Base-by-base conservation (phyloP, 208 protist species). In the Wallacemonas sp. region DNA sequence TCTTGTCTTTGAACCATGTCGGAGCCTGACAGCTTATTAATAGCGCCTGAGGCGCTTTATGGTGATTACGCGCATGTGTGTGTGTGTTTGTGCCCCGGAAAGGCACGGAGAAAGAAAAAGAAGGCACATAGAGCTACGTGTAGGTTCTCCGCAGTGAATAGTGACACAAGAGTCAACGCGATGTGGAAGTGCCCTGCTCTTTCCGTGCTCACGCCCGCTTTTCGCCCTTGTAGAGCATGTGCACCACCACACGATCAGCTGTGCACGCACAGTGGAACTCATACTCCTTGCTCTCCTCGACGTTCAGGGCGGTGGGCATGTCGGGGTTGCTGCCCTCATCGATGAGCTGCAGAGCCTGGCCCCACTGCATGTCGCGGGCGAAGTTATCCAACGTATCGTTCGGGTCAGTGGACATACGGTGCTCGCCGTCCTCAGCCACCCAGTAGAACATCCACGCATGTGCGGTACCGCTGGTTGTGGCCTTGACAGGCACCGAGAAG, bases 341-440 rank as follows among this genome's bases (percentile, higher is more conserved):
- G 36, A 97, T 79, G 22, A 97, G 83, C 68, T 97, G 92, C 38
- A 97, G 68, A 9, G 88, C 91, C 70, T 98, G 92, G 15, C 94
- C 92, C 92, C 92, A 98, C 74, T 98, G 94, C 94, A 97, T 95
- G 66, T 97, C 92, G 3, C 94, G 91, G 13, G 91, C 68, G 62
- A 97, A 96, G 84, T 97, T 97, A 53, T 95, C 52, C 0, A 83
- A 2, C 4, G 94, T 97, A 24, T 92, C 89, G 3, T 71, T 65
- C 10, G 93, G 93, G 36, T 80, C 69, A 2, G 93, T 97, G 34
- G 91, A 94, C 83, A 97, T 95, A 22, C 21, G 33, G 37, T 30
- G 36, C 9, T 53, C 65, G n/a, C 70, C 66, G 26, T 76, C 65
- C 30, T 41, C 50, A 1, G 85, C 50, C 45, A 85, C 76, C 87